A percentile compares a stretch with the other conserved stretches of the same genome.
phyloP scores from a whole-genome alignment of 768 basidiomycete genomes.

The Calocera viscosa region DNA sequence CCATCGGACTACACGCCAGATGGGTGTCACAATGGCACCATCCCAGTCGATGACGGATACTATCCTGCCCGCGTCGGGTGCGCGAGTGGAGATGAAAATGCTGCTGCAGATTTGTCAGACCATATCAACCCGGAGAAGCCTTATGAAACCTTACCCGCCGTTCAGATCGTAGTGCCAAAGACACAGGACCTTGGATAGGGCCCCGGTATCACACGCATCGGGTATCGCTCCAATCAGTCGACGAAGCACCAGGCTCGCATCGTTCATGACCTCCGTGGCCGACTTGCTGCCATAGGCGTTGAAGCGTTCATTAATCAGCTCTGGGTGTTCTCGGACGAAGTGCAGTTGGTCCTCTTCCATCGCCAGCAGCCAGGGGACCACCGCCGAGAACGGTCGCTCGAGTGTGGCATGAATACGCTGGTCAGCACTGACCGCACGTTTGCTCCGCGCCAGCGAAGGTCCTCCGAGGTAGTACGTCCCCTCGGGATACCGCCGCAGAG shows the following conservation, averaged over 20 bases:
- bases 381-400: not conserved
- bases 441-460: not conserved
- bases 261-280: not conserved
- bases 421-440: not conserved
- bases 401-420: not conserved
- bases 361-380: not conserved
- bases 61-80: not conserved
- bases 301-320: not conserved
- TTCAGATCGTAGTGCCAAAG: not conserved
- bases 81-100: not conserved
- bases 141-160: not conserved
- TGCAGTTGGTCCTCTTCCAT: not conserved
- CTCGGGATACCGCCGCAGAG: not conserved
- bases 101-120: not conserved
- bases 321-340: not conserved
- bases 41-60: not conserved
- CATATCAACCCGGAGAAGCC: not conserved
- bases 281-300: not conserved
- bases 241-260: not conserved
- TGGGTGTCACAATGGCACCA: not conserved
- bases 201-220: not conserved
- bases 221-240: not conserved
- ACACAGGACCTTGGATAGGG: not conserved
- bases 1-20: not conserved
- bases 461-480: not conserved